These are phyloP conservation scores for Yarrowia sp. DNA, from an alignment of 805 yeast species.

Conservation along the genomic window DNA sequence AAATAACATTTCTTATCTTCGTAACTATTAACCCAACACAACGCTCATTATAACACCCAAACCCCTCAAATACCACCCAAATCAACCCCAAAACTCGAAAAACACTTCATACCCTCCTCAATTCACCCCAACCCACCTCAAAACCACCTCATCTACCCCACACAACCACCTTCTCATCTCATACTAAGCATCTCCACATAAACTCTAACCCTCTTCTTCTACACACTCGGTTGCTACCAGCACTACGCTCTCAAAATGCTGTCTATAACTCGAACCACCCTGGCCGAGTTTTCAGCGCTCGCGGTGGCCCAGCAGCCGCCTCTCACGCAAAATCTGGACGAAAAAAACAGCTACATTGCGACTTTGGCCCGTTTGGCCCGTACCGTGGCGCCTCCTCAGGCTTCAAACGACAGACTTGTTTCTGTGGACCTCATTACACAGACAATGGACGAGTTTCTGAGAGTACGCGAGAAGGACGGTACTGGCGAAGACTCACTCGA, in stretches of 20 bases:
- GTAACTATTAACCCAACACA: too few species aligned
- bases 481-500: not conserved
- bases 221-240: not conserved
- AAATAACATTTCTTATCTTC: too few species aligned
- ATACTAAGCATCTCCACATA: too few species aligned
- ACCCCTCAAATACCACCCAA: too few species aligned
- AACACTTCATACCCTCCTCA: too few species aligned
- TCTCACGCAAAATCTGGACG: not conserved
- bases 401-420: conserved; percentile 11
- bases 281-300: conserved; percentile 16
- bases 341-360: conserved; percentile 15
- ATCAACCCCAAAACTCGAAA: too few species aligned
- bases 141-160: too few species aligned
- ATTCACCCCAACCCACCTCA: too few species aligned
- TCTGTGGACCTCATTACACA: not conserved
- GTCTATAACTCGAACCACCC: conserved; percentile 19
- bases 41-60: too few species aligned
- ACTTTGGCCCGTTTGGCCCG: conserved; percentile 10
- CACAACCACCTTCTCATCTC: too few species aligned
- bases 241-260: not conserved
- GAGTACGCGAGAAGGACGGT: not conserved
- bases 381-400: conserved; percentile 17
- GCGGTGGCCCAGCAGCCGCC: conserved; percentile 20
- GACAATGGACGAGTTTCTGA: conserved; percentile 12
- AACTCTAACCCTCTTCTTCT: not conserved